Evolutionary conservation across 768 basidiomycete genomes (phyloP).

Genomic region (Phaeotremella fagi): DNA sequence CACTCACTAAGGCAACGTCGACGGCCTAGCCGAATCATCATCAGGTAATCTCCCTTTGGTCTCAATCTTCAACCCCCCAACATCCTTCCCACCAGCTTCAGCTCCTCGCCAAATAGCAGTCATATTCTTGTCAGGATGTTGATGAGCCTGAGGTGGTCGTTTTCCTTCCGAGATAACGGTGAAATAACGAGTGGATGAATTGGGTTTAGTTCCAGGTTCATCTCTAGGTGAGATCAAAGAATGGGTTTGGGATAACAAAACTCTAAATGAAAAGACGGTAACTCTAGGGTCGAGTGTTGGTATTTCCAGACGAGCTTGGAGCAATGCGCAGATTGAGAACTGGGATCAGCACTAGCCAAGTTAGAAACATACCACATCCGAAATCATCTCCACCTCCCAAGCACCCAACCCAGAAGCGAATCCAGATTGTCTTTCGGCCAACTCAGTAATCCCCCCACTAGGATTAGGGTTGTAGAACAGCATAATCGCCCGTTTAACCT

Average conservation of each 20-base stretch:
- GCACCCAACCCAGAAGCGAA: slow-evolving; percentile 14
- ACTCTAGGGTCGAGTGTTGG: slow-evolving; percentile 18
- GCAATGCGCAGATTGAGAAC: slow-evolving; percentile 28
- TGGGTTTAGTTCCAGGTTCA: slow-evolving; percentile 15
- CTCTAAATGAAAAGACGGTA: slow-evolving; percentile 29
- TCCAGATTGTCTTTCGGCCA: slow-evolving; percentile 23
- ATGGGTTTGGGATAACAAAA: slow-evolving; percentile 23
- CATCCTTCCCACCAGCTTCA: slow-evolving; percentile 16
- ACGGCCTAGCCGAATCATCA: slow-evolving; percentile 33
- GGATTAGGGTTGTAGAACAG: slow-evolving; percentile 23
- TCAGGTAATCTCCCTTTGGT: slow-evolving; percentile 29
- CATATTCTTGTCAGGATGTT: slow-evolving; percentile 2
- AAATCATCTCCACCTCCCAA: slow-evolving; percentile 12
- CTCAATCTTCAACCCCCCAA: slow-evolving; percentile 17
- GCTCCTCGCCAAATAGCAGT: slow-evolving; percentile 13
- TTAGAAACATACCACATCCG: slow-evolving; percentile 18
- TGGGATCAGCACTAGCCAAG: slow-evolving; percentile 1
- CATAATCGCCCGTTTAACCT: slow-evolving; percentile 7
- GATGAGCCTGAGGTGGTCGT: slow-evolving; percentile 1
- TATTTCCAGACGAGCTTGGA: slow-evolving; percentile 16
- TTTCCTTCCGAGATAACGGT: slow-evolving; percentile 7
- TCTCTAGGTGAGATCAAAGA: slow-evolving; percentile 27
- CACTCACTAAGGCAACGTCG: slow-evolving; percentile 38
- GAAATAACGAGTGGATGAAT: slow-evolving; percentile 12
- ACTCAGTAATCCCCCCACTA: slow-evolving; percentile 8